Base-by-base conservation (phyloP, 1,284 basidiomycete species). In the Melampsora larici-populina region DNA sequence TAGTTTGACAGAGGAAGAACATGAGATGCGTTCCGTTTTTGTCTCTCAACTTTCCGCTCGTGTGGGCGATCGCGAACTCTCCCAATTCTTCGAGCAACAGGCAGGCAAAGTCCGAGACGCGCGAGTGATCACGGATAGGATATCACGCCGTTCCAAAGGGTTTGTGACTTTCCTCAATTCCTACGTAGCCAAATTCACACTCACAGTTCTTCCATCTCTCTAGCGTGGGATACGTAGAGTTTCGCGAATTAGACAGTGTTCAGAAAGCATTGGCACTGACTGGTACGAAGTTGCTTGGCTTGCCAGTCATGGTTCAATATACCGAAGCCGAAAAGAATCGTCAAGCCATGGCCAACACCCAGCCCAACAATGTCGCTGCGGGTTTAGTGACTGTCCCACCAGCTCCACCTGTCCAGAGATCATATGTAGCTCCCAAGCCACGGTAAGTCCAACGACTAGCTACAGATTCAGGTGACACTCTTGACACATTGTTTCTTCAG, bases 11-110 rank as follows among this genome's bases (percentile, higher is more conserved):
- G 81, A 81, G 49, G 83, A 84, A 43, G 84, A 83, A 46, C 84
- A 84, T 79, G 95, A 98, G 88, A 90, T 91, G 83, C 92, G 97
- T 84, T 97, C 96, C 81, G 92, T 98, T 80, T 99, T 99, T 86
- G 94, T 97, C 84, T 95, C 94, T 82, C 96, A 98, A 86, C 90
- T 99, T 83, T 93, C 96, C 81, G 93, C 94, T 78, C 90, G 93
- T 82, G 90, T 98, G 84, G 96, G 93, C 78, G 93, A 94, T 82
- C 89, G 92, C 83, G 96, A 99, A 86, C 87, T 99, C 84, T 94
- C 94, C 79, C 92, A 96, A 85, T 99, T 99, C 87, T 98, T 99
- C 84, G 96, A 98, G 87, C 93, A 97, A 84, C 94, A 93, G 84
- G 88, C 92, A 85, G 90, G 90, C 62, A 89, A 92, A 36, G 96